Conservation (phyloP, 2,329 filamentous ascomycete genomes). For the Botrytis cinerea region DNA sequence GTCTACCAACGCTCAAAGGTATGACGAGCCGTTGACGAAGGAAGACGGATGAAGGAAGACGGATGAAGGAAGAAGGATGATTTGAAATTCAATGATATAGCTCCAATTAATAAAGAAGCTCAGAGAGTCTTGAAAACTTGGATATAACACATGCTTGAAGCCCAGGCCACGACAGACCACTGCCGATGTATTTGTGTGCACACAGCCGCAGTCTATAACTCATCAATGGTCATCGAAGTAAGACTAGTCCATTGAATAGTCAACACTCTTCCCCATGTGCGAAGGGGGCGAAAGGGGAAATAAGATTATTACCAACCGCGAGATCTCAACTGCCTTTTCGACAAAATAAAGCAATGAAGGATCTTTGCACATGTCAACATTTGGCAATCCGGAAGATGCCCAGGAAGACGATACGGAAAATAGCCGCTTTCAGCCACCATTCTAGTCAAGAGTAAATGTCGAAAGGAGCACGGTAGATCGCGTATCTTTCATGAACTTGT, state of each 20-base stretch:
- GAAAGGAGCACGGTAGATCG: background rate
- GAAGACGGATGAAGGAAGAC: background rate
- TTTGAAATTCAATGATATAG: background rate
- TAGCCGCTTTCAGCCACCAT: background rate
- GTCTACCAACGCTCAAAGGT: background rate
- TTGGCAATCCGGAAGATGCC: background rate
- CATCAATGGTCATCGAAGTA: background rate
- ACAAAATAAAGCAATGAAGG: background rate
- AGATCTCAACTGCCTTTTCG: background rate
- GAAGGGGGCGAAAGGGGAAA: background rate
- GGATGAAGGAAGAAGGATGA: background rate
- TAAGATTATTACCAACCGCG: background rate
- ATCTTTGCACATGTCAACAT: background rate
- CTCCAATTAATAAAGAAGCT: background rate
- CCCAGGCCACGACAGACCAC: background rate
- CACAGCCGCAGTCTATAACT: background rate
- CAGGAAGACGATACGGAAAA: background rate
- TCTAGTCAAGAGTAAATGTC: background rate
- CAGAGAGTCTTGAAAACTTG: background rate
- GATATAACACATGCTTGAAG: background rate
- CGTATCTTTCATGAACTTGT: background rate
- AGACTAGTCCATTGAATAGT: background rate
- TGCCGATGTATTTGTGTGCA: background rate
- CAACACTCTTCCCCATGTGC: background rate
- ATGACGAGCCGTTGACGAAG: background rate